phyloP scores from a whole-genome alignment of 495 filamentous ascomycete genomes.

The Aspergillus wentii region DNA sequence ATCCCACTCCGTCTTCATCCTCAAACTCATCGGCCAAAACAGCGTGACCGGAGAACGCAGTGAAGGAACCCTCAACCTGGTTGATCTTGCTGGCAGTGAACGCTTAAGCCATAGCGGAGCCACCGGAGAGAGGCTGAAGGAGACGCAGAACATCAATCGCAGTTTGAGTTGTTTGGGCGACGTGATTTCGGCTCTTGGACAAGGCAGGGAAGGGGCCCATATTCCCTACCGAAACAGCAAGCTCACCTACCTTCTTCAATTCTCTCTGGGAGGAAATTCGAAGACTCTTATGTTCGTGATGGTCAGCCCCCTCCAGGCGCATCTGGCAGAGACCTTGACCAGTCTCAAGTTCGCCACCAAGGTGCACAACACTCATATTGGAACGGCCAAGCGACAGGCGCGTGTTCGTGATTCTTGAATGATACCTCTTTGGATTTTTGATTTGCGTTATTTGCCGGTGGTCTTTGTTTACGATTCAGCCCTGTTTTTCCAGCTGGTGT shows the following conservation, averaged over 20 bases:
- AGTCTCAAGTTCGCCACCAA: conserved; percentile 96
- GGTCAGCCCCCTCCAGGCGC: conserved; percentile 87
- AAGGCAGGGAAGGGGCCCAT: conserved; percentile 79
- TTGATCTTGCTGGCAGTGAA: conserved; percentile 93
- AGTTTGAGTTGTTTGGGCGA: conserved; percentile 88
- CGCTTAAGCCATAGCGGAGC: conserved; percentile 78
- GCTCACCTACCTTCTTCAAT: conserved; percentile 94
- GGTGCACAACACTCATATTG: conserved; percentile 87
- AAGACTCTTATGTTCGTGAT: conserved; percentile 99
- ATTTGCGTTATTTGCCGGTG: conserved; percentile 9
- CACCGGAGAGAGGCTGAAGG: conserved; percentile 79
- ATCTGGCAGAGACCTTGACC: conserved; percentile 88
- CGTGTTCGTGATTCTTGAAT: conserved; percentile 51
- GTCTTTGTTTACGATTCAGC: conserved; percentile 30
- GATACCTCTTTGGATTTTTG: conserved; percentile 19
- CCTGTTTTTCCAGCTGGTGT: conserved; percentile 25
- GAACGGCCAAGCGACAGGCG: conserved; percentile 72
- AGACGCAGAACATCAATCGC: conserved; percentile 97
- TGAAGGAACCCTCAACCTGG: conserved; percentile 92
- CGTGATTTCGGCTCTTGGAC: conserved; percentile 86
- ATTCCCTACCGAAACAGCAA: conserved; percentile 96
- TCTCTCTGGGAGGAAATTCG: conserved; percentile 88
- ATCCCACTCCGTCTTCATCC: conserved; percentile 94
- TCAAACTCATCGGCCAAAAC: conserved; percentile 81
- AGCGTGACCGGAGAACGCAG: conserved; percentile 74